Evolutionary conservation across 75 land plant genomes (phyloP).

Genomic region (Selaginella moellendorffii): DNA sequence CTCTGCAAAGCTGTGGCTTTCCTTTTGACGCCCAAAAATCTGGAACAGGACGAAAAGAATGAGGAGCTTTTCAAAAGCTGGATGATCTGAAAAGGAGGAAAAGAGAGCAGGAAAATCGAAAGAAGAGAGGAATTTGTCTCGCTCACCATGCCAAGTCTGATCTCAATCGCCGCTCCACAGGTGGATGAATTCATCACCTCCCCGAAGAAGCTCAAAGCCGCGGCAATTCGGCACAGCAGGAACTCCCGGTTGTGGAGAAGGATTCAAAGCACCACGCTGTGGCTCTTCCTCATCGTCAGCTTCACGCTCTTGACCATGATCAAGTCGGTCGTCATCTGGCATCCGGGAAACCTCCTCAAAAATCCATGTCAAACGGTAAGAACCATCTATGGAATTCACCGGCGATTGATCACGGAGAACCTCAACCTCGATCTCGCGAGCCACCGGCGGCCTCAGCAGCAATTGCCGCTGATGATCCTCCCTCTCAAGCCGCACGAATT

Average conservation of each 20-base stretch:
- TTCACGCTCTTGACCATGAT: not conserved
- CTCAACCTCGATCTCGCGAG: too few species aligned
- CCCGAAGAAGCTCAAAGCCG: not conserved
- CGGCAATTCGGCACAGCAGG: not conserved
- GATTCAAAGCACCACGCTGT: conserved; percentile 1
- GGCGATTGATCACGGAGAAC: too few species aligned
- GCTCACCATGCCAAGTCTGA: not conserved
- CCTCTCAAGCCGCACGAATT: not conserved
- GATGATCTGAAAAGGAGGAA: not conserved
- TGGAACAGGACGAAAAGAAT: too few species aligned
- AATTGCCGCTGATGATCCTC: not conserved
- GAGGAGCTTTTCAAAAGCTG: too few species aligned
- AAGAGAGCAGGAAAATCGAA: not conserved
- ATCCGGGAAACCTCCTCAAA: not conserved
- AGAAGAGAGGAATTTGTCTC: too few species aligned
- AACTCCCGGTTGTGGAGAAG: not conserved
- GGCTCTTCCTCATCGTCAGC: not conserved
- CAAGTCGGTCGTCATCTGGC: not conserved
- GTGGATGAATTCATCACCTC: not conserved
- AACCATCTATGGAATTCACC: too few species aligned
- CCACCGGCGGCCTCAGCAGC: not conserved
- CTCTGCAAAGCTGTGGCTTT: too few species aligned
- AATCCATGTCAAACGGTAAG: too few species aligned
- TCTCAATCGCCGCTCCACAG: not conserved
- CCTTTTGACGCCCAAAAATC: too few species aligned